Evolutionary conservation across 371 early-diverging fungal species (phyloP).

Genomic region (Circinella minor): DNA sequence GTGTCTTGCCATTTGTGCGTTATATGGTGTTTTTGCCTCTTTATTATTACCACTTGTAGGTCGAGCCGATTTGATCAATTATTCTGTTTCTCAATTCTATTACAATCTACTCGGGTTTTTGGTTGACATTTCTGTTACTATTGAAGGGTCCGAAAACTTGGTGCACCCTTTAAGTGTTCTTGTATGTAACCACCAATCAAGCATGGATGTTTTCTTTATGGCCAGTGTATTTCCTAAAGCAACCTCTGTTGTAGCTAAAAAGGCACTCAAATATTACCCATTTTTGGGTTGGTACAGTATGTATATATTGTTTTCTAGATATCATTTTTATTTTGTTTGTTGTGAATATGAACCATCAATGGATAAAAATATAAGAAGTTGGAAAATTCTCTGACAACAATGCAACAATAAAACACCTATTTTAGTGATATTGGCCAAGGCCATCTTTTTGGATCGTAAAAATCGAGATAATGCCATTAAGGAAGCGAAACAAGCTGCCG

Average conservation of each 20-base stretch:
- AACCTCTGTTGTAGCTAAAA: slow-evolving; percentile 83
- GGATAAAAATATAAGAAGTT: too few relatives aligned
- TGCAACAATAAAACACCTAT: not conserved
- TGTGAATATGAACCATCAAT: too few relatives aligned
- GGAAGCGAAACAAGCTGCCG: slow-evolving; percentile 78
- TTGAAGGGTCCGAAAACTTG: slow-evolving; percentile 69
- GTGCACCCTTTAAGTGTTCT: slow-evolving; percentile 64
- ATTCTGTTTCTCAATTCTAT: slow-evolving; percentile 63
- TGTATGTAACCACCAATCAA: slow-evolving; percentile 88
- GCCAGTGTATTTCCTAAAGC: slow-evolving; percentile 75
- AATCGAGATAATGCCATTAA: slow-evolving; percentile 82
- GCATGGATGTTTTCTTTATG: slow-evolving; percentile 79
- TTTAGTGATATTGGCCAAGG: slow-evolving; percentile 59
- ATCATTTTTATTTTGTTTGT: not conserved
- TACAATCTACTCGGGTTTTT: slow-evolving; percentile 49
- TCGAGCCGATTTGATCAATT: slow-evolving; percentile 61
- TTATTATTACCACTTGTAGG: slow-evolving; percentile 52
- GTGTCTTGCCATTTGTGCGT: slow-evolving; percentile 32
- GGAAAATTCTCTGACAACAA: too few relatives aligned
- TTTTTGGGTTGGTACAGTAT: slow-evolving; percentile 87
- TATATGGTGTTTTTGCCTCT: slow-evolving; percentile 52
- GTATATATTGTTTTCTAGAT: slow-evolving; percentile 25
- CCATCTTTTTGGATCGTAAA: slow-evolving; percentile 89
- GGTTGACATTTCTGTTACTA: slow-evolving; percentile 60
- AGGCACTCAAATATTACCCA: slow-evolving; percentile 78